A percentile compares a stretch with the other conserved stretches of the same genome.
phyloP scores from a whole-genome alignment of 441 rosid genomes.

The Mallotus repandus region DNA sequence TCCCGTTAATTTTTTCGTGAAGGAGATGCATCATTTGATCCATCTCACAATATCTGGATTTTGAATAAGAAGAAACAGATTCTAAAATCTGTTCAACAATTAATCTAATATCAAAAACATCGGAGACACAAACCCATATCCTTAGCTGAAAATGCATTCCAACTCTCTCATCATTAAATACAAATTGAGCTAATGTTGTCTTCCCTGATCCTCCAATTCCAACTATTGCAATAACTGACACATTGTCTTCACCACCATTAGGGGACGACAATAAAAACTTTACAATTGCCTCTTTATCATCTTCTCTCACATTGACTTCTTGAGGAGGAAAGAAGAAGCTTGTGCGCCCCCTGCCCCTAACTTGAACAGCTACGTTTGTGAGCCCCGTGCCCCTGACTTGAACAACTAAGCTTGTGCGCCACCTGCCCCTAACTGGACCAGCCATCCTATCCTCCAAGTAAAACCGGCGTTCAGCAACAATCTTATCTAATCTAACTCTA shows the following conservation, averaged over 20 bases:
- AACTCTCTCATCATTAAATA: too few relatives aligned
- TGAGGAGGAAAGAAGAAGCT: not conserved
- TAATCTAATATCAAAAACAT: too few relatives aligned
- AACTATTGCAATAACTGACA: too few relatives aligned
- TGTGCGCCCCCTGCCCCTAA: not conserved
- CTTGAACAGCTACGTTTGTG: not conserved
- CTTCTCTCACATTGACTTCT: not conserved
- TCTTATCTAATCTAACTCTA: not conserved
- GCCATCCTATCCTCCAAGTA: not conserved
- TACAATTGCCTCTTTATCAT: not conserved
- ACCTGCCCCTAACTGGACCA: not conserved
- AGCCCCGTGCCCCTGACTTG: not conserved
- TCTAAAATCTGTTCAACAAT: too few relatives aligned
- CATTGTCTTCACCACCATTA: not conserved
- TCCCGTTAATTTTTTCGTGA: too few relatives aligned
- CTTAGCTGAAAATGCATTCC: too few relatives aligned
- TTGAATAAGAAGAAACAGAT: too few relatives aligned
- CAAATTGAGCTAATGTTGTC: too few relatives aligned
- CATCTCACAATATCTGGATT: too few relatives aligned
- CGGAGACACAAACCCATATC: too few relatives aligned
- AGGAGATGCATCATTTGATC: too few relatives aligned
- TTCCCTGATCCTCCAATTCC: too few relatives aligned
- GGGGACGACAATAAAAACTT: not conserved
- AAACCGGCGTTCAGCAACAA: not conserved
- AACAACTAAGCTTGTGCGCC: not conserved